Evolutionary conservation across 1,284 basidiomycete species (phyloP).

Genomic region (Trichosporon sp.): DNA sequence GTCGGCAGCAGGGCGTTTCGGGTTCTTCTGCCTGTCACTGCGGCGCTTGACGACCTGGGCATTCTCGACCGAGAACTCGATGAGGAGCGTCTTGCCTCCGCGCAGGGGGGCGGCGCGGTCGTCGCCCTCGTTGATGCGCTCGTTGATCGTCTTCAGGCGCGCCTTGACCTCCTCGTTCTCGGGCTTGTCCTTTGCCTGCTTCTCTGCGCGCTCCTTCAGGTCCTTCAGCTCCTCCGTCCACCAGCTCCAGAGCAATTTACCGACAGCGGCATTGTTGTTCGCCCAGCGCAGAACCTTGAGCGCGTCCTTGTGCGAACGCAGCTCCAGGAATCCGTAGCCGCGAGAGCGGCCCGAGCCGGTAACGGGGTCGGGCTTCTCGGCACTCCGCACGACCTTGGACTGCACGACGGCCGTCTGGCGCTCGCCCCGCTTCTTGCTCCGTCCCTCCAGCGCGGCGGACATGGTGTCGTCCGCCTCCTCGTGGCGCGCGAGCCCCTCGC

Average conservation of each 20-base stretch:
- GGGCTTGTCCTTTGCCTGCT: conserved; percentile 59
- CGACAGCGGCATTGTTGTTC: conserved; percentile 79
- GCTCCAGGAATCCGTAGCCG: conserved; percentile 95
- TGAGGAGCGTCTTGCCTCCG: conserved; percentile 69
- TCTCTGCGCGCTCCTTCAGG: conserved; percentile 65
- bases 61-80: conserved; percentile 94
- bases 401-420: conserved; percentile 69
- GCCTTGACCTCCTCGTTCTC: conserved; percentile 52
- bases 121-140: conserved; percentile 48
- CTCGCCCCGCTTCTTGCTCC: conserved; percentile 58
- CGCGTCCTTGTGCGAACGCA: conserved; percentile 83
- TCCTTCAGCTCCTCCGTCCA: conserved; percentile 79
- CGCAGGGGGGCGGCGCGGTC: conserved; percentile 51
- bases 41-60: conserved; percentile 65
- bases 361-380: conserved; percentile 81
- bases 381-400: conserved; percentile 78
- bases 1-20: background rate
- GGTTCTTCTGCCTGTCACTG: conserved; percentile 23
- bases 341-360: conserved; percentile 84
- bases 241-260: conserved; percentile 72
- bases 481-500: conserved; percentile 69
- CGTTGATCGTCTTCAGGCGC: conserved; percentile 58
- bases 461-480: conserved; percentile 65
- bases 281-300: conserved; percentile 89
- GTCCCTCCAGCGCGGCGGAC: conserved; percentile 50